A percentile compares a stretch with the other conserved stretches of the same genome.
phyloP scores from a whole-genome alignment of 805 yeast species.

The Zygotorulaspora chibaensis region DNA sequence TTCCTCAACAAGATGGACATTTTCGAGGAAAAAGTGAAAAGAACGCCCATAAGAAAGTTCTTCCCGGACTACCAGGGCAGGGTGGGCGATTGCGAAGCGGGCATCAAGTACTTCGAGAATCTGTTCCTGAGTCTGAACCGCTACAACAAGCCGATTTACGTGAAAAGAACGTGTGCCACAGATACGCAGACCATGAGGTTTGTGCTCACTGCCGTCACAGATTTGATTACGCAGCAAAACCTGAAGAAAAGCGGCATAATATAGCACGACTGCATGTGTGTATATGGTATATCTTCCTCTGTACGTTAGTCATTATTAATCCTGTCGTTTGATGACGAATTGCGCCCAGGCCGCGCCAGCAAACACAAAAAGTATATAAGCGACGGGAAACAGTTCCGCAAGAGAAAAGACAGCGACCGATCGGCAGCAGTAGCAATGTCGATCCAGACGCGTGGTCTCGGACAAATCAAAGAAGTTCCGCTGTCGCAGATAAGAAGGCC shows the following conservation, averaged over 20 bases:
- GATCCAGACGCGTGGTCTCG: constrained; percentile 56
- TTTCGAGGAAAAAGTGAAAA: constrained; percentile 62
- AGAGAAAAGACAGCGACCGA: not conserved
- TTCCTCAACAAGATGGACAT: constrained; percentile 87
- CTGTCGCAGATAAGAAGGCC: constrained; percentile 68
- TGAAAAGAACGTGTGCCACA: constrained; percentile 93
- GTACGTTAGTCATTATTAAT: not conserved
- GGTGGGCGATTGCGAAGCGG: constrained; percentile 60
- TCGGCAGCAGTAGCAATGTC: constrained; percentile 45
- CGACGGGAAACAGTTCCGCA: not conserved
- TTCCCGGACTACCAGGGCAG: constrained; percentile 76
- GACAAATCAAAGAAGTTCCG: constrained; percentile 56
- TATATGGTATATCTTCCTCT: not conserved
- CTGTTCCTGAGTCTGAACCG: constrained; percentile 61
- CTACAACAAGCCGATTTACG: constrained; percentile 69
- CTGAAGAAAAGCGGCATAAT: constrained; percentile 73
- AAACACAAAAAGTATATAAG: constrained; percentile 4
- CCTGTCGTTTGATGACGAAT: not conserved
- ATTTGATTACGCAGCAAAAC: constrained; percentile 80
- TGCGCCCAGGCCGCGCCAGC: constrained; percentile 3
- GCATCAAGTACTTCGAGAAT: constrained; percentile 64
- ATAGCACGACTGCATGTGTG: constrained; percentile 24
- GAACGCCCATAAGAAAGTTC: constrained; percentile 62
- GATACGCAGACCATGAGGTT: constrained; percentile 85
- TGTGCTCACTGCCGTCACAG: constrained; percentile 89